Base-by-base conservation (phyloP, 2,329 filamentous ascomycete species). In the Xylaria digitata region DNA sequence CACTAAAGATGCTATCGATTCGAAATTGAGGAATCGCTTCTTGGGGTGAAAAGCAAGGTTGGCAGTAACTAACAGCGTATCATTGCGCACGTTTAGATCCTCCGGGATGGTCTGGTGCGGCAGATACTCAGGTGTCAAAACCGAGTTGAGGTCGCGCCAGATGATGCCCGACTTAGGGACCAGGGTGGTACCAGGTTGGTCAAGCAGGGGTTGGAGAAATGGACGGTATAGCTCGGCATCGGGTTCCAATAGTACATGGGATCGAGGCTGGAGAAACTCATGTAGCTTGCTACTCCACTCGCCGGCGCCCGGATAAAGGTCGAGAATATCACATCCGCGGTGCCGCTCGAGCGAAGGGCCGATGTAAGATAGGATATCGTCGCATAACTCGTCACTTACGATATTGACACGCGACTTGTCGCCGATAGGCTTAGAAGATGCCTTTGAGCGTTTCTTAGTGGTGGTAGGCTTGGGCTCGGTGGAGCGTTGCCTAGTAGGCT, bases 221-320 rank as follows among this genome's bases (percentile, higher is more conserved):
- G 86, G 82, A 0, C 80, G 69, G 76, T 92, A 95, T 3, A 85
- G 73, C 0, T 82, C 79, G 2, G 80, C 77, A 40, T 92, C 86
- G 2, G 90, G 89, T 75, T 98, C 94, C 79, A 97, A 84, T 48
- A 99, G 83, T 50, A 97, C 81, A 81, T 99, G 96, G 5, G 87
- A 89, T 64, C 93, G 89, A 4, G 95, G 95, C 73, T 93, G 81
- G 7, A 99, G 83, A 52, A 86, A 81, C 0, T 92, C 84, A 76
- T 97, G 89, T 0, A 98, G 82, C 73, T 90, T 92, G 32, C 83
- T 82, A 40, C 94, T 97, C 88, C 91, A 96, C 2, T 97, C 61
- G 8, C 94, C 93, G 0, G 82, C 82, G 15, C 94, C 94, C 0
- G 95, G 95, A 77, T 94, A 93, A 63, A 97, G 82, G 76, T 98